Evolutionary conservation across 805 yeast species (phyloP), one percentile per base, ranked within the genome.

Genomic region (Suhomyces xylopsoci): DNA sequence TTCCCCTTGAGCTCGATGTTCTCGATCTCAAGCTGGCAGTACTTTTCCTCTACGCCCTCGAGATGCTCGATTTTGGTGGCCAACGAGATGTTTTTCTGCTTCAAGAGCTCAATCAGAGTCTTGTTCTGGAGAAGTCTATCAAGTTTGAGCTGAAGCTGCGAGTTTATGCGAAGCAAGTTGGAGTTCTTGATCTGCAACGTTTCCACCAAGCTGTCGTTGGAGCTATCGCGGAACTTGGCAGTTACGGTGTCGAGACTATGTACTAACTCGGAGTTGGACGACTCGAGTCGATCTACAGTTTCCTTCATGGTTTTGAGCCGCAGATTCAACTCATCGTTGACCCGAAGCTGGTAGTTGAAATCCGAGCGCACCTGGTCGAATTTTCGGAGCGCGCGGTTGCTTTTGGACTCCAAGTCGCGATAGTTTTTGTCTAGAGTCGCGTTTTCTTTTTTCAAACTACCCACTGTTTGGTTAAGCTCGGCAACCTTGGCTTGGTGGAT

Each of bases 31-130:
- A 82, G 61, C 5, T 77, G 77, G 36, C 80, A 76, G 15, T 72
- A 71, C 44, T 76, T 73, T 42, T 73, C 75, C 53, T 82, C 79
- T 3, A 80, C 58, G 1, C 62, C 64, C 26, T 79, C 80, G 45
- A 79, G 62, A 8, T 61, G 57, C 2, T 59, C 52, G 17, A 83
- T 45, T 53, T 77, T 77, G 17, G 70, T 65, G 20, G 66, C 62
- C 32, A 85, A 63, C 0, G 77, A 59, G 0, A 62, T 55, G 51
- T 81, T 83, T 55, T 85, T 87, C 55, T 81, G 85, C 57, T 78
- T 81, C 32, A 85, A 66, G 8, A 85, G 61, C 58, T 82, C 87
- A 5, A 68, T 64, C 24, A 80, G 76, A 54, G 81, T 71, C 53
- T 75, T 74, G 54, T 79, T 67, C 55, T 80, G 80, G 22, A 82